Conservation (phyloP, 2,329 filamentous ascomycete species). For the Botrytis pseudocinerea region DNA sequence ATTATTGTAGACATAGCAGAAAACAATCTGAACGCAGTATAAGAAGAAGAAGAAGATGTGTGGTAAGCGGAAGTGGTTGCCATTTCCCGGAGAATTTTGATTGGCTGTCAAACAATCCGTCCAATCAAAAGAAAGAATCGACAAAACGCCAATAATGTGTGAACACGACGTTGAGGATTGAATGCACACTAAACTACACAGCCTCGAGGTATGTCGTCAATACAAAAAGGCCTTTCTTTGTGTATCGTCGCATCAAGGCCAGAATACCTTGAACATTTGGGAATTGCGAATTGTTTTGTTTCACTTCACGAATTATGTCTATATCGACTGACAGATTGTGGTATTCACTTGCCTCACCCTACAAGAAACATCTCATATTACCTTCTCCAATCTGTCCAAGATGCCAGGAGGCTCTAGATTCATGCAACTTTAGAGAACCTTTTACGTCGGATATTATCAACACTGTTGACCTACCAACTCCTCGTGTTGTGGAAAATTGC, state of each 20-base stretch:
- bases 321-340: too few species aligned
- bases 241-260: not conserved
- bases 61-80: too few species aligned
- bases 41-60: too few species aligned
- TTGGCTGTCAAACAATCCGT: not conserved
- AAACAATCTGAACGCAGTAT: too few species aligned
- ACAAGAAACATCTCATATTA: too few species aligned
- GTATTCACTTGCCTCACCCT: too few species aligned
- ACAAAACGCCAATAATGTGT: not conserved
- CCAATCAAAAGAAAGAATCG: not conserved
- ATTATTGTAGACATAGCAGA: too few species aligned
- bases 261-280: not conserved
- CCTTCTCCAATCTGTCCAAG: fast-evolving
- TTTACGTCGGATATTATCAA: too few species aligned
- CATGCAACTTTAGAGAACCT: too few species aligned
- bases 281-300: not conserved
- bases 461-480: too few species aligned
- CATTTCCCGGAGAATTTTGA: not conserved
- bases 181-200: fast-evolving
- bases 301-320: not conserved
- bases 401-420: not conserved
- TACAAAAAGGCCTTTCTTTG: too few species aligned
- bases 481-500: not conserved
- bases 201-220: too few species aligned
- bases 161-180: not conserved